Base-by-base conservation (phyloP, 2,329 filamentous ascomycete genomes). In the Nothophoma quercina region DNA sequence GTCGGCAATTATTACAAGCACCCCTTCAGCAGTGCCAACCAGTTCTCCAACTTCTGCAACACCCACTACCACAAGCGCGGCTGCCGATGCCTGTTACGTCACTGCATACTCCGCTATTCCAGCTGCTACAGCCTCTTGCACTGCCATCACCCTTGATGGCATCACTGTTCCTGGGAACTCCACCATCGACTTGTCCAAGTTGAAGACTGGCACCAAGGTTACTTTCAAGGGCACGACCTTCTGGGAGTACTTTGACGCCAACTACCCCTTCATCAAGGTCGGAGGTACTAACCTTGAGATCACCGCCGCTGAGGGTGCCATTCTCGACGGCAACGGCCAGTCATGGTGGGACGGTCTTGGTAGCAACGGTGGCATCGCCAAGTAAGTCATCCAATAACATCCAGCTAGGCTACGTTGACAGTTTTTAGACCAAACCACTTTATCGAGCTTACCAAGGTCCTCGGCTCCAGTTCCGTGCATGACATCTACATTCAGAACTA, bases 151-250 rank as follows among this genome's bases (percentile, higher is more conserved):
- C 15, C 74, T 87, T 13, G 78, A 77, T 49, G 75, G 77, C 56
- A 78, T 87, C 35, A 73, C 72, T 13, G 84, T 87, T 7, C 85
- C 85, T 3, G 79, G 83, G 4, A 84, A 84, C 13, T 73, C 75
- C 5, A 86, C 84, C 1, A 78, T 88, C 3, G 83, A 87, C 63
- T 67, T 88, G 55, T 83, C 83, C 5, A 73, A 75, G n/a, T 75
- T 86, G 28, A 77, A 76, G 1, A 64, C 71, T n/a, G 81, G 79
- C 52, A 84, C 83, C 7, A 78, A 72, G 50, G 79, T 88, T 58
- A 83, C 81, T 58, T 89, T 89, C 71, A 71, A 83, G 50, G 88
- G 87, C 30, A 83, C 77, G 7, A 89, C 87, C 9, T 85, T 53
- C n/a, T 53, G 50, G 50, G 32, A 53, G 5, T 53, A 48, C 26